Evolutionary conservation across 331 rosid genomes (phyloP).

Genomic region (Rosa hybrid): DNA sequence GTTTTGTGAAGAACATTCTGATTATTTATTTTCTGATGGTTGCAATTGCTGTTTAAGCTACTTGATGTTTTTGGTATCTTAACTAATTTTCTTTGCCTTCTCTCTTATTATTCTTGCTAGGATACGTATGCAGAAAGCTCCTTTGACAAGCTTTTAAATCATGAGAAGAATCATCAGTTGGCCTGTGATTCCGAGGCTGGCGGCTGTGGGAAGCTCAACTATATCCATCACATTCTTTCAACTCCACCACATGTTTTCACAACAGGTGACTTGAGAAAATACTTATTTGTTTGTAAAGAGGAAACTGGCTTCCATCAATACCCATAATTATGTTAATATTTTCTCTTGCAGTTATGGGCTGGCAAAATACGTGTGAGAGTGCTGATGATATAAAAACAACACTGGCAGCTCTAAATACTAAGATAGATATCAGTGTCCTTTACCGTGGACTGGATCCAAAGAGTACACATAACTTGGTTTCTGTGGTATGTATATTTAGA

Average conservation of each 20-base stretch:
- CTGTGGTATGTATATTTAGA: constrained; percentile 70
- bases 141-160: constrained; percentile 78
- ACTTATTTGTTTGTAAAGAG: neutral
- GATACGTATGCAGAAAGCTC: constrained; percentile 64
- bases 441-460: constrained; percentile 87
- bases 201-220: constrained; percentile 91
- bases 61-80: constrained; percentile 24
- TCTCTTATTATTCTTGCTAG: constrained; percentile 45
- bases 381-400: constrained; percentile 79
- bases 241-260: constrained; percentile 87
- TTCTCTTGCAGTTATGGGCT: constrained; percentile 77
- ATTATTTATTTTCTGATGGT: neutral
- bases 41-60: constrained; percentile 12
- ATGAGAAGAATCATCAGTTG: constrained; percentile 88
- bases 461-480: constrained; percentile 73
- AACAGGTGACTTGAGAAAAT: constrained; percentile 56
- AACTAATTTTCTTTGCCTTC: constrained; percentile 12
- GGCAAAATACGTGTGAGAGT: constrained; percentile 94
- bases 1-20: constrained; percentile 5
- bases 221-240: constrained; percentile 88
- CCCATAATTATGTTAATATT: constrained; percentile 23
- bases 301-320: constrained; percentile 4
- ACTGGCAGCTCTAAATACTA: constrained; percentile 71
- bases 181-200: constrained; percentile 83
- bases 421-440: constrained; percentile 73